Evolutionary conservation across 306 rosid genomes (phyloP).

Genomic region (Leucaena leucocephala): DNA sequence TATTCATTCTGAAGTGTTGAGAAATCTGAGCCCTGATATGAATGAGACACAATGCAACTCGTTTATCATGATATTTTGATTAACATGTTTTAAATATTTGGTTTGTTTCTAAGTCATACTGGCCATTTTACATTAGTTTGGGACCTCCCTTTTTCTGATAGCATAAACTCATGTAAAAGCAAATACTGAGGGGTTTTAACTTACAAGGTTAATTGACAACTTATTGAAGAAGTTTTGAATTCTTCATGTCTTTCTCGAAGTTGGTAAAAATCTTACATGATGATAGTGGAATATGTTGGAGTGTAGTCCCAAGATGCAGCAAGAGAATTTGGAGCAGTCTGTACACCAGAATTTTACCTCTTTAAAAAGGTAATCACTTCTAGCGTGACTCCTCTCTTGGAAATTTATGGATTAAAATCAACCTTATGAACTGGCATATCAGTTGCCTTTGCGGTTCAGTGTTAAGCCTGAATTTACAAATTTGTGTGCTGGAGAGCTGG

Average conservation of each 20-base stretch:
- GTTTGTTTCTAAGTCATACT: constrained; percentile 12
- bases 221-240: not conserved
- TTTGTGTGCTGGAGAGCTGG: not conserved
- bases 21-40: not conserved
- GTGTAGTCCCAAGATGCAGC: constrained; percentile 88
- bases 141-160: constrained; percentile 32
- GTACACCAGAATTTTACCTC: constrained; percentile 87
- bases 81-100: not conserved
- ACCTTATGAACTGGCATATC: not conserved
- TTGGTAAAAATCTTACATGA: constrained; percentile 23
- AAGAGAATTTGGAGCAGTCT: constrained; percentile 82
- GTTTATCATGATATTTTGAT: not conserved
- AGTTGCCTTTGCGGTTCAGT: not conserved
- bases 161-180: constrained; percentile 10
- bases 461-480: not conserved
- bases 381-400: not conserved
- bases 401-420: constrained; percentile 28
- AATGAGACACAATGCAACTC: not conserved
- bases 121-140: constrained; percentile 12
- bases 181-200: not conserved
- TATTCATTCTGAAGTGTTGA: not conserved
- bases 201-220: constrained; percentile 17
- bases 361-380: constrained; percentile 72
- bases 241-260: constrained; percentile 9
- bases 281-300: constrained; percentile 29